Percentiles rank a stretch among this genome's conserved stretches.
phyloP scores from a whole-genome alignment of 768 basidiomycete genomes.

The Mycena olivaceomarginata region DNA sequence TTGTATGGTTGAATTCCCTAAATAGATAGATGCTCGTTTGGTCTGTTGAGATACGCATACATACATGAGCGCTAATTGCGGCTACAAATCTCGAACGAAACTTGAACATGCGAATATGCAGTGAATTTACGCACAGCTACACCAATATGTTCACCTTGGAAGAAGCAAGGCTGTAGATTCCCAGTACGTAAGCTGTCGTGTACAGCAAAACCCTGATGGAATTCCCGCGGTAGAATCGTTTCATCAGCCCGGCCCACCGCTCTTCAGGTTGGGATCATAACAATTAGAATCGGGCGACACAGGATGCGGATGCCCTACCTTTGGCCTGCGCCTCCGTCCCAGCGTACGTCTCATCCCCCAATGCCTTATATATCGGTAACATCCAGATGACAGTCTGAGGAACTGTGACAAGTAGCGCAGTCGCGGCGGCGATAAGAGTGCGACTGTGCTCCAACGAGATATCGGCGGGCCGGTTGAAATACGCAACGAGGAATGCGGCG shows the following conservation, averaged over 20 bases:
- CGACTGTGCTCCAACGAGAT: constrained; percentile 6
- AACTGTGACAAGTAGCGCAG: not conserved
- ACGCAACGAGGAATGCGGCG: constrained; percentile 27
- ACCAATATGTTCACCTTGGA: not conserved
- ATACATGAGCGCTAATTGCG: no score
- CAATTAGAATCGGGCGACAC: not conserved
- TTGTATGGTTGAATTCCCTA: no score
- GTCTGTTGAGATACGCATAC: no score
- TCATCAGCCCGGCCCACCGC: constrained; percentile 22
- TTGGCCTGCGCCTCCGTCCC: constrained; percentile 16
- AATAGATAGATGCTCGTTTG: no score
- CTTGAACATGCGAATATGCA: no score
- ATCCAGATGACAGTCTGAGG: constrained; percentile 26
- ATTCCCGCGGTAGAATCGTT: constrained; percentile 15
- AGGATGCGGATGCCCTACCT: not conserved
- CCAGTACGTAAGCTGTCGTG: constrained; percentile 13
- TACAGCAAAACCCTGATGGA: not conserved
- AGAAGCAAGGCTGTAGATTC: constrained; percentile 14
- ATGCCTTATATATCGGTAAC: constrained; percentile 24
- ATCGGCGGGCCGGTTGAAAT: constrained; percentile 26
- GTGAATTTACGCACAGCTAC: no score
- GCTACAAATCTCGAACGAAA: no score
- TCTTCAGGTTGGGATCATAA: not conserved
- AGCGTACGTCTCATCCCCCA: not conserved
- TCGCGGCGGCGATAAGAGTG: constrained; percentile 24